Conservation (phyloP, 108 stramenopile species). For the Skeletonema costatum region DNA sequence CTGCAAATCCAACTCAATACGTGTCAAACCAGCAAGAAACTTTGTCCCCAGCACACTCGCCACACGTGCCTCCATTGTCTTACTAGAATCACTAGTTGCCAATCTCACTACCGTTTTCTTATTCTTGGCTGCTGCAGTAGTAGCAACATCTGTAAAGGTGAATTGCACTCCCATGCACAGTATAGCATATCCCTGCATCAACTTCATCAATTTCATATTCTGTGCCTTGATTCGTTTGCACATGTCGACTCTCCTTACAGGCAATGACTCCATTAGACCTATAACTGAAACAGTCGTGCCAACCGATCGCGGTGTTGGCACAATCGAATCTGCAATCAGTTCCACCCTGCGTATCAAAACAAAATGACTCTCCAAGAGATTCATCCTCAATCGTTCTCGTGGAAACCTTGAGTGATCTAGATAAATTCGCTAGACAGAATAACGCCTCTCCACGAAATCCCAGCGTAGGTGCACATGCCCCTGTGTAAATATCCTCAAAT, state of each 20-base stretch:
- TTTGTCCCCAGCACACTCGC: slow-evolving; percentile 66
- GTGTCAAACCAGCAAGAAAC: slow-evolving; percentile 55
- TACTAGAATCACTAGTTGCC: slow-evolving; percentile 54
- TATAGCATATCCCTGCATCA: slow-evolving; percentile 86
- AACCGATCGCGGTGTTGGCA: slow-evolving; percentile 53
- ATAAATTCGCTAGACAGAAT: slow-evolving; percentile 76
- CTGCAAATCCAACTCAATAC: slow-evolving; percentile 52
- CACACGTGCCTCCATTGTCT: slow-evolving; percentile 59
- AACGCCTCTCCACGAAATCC: slow-evolving; percentile 94
- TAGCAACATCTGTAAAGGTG: slow-evolving; percentile 64
- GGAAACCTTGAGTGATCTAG: slow-evolving; percentile 60
- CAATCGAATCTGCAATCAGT: slow-evolving; percentile 22
- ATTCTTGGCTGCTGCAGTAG: background rate
- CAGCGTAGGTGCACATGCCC: slow-evolving; percentile 36
- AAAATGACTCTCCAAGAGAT: slow-evolving; percentile 61
- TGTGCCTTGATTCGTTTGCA: slow-evolving; percentile 67
- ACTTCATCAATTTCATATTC: slow-evolving; percentile 64
- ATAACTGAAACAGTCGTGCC: slow-evolving; percentile 90
- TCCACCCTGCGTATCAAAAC: slow-evolving; percentile 59
- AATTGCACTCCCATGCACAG: slow-evolving; percentile 71
- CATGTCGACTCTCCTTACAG: slow-evolving; percentile 83
- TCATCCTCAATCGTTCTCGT: slow-evolving; percentile 64
- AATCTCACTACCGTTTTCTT: slow-evolving; percentile 46
- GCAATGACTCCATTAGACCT: slow-evolving; percentile 76
- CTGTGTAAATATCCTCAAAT: slow-evolving; percentile 78